Evolutionary conservation across 495 filamentous ascomycete genomes (phyloP), one percentile per base, ranked within the genome.

Genomic region (Penicillium canariense): DNA sequence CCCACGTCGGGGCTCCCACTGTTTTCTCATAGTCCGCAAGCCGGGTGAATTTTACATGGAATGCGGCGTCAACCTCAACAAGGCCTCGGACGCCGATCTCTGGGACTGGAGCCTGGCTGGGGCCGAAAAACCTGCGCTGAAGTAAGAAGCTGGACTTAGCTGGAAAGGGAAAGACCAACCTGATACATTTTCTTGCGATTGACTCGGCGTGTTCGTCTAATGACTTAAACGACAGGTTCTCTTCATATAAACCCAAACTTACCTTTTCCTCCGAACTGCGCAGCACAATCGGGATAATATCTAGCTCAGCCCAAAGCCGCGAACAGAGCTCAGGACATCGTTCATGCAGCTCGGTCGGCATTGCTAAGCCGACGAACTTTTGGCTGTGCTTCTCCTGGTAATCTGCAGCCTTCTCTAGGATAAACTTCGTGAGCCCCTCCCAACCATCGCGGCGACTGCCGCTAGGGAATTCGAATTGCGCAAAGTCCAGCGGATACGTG

Each of bases 161-260:
- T 23, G 22, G 11, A 43, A 23, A 14, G 12, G 7, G 40, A 25
- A 11, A 26, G 28, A 58, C 74, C 53, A 61, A 84, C 82, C 83
- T 80, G 46, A 89, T 78, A 63, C 86, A 90, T 72, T 90, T 91
- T 18, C 88, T 77, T 3, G 84, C 86, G 79, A 91, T 87, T 0
- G 87, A 87, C 62, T 93, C 89, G 3, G 89, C 87, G 63, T 91
- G 86, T 62, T 93, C 89, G 56, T 90, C 89, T 14, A 89, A 77
- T 46, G 77, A 68, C 55, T 82, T 82, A n/a, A n/a, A n/a, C n/a
- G n/a, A n/a, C n/a, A n/a, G n/a, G n/a, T n/a, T n/a, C n/a, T n/a
- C n/a, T n/a, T n/a, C n/a, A n/a, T n/a, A n/a, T n/a, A n/a, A n/a
- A n/a, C n/a, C n/a, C n/a, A n/a, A n/a, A n/a, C n/a, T n/a, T n/a